Base-by-base conservation (phyloP, 768 basidiomycete genomes). In the Leccinum disarticulatum region DNA sequence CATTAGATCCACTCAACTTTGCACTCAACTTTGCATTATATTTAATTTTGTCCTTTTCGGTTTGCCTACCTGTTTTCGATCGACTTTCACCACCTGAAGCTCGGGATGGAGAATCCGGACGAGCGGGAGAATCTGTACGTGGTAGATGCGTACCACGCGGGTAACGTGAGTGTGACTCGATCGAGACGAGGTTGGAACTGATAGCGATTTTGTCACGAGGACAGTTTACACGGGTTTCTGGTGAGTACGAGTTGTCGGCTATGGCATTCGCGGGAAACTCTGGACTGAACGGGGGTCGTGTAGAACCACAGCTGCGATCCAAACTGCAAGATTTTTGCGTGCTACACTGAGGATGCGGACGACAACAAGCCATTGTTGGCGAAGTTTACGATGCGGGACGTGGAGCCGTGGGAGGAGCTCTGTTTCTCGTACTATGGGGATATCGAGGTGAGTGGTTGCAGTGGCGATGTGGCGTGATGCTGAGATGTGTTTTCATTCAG, bases 301-400 rank as follows among this genome's bases (percentile, higher is more conserved):
- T 60, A 95, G 93, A 97, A 96, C 64, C 93, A 97, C 64, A 93
- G 90, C 17, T 96, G 95, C 66, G 87, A 93, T 58, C 94, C 94
- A 0, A 97, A 96, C 68, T 87, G 88, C 63, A 70, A 70, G 6
- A 80, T 94, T 22, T 80, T 80, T n/a, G 79, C 90, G 0, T 87
- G 83, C 49, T 91, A 94, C 65, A 86, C 91, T 72, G 87, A 93
- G 64, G 92, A 93, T 54, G 80, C 83, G 13, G 83, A 91, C 64
- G 66, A 87, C 15, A 77, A 84, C 11, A 91, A 89, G 67, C 90
- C 91, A 0, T 70, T 88, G 13, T 68, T 93, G 8, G 77, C 83
- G 0, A 76, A 91, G 11, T 94, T 91, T 70, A 84, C 91, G 2
- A 73, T 61, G 41, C 76, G 81, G 9, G 87, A 91, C 60, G 83